These are phyloP conservation scores for Panus rudis DNA, from an alignment of 768 basidiomycete species.

Conservation along the genomic window DNA sequence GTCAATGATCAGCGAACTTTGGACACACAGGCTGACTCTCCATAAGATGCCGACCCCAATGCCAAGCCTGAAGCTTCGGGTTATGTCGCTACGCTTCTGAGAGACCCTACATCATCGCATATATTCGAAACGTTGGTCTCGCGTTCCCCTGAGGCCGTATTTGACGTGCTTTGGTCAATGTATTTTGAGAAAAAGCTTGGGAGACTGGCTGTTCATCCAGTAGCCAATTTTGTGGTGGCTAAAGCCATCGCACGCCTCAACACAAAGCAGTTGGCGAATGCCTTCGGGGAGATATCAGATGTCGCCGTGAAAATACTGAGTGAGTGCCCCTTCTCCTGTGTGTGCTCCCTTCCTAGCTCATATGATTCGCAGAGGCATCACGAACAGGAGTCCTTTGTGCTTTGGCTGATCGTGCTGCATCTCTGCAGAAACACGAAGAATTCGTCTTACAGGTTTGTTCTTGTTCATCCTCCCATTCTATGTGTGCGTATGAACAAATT, in stretches of 20 bases:
- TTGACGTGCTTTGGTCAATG: slow-evolving; percentile 62
- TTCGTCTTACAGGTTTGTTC: slow-evolving; percentile 50
- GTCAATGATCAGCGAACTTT: too few species aligned
- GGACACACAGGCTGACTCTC: too few species aligned
- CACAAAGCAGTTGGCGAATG: slow-evolving; percentile 44
- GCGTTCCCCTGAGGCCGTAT: slow-evolving; percentile 53
- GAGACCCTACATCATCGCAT: slow-evolving; percentile 85
- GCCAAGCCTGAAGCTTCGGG: slow-evolving; percentile 51
- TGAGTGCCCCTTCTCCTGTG: slow-evolving; percentile 32
- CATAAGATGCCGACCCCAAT: slow-evolving; percentile 33
- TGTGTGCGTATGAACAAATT: neutral
- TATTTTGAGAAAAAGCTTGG: slow-evolving; percentile 74
- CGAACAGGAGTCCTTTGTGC: slow-evolving; percentile 77
- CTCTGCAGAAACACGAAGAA: slow-evolving; percentile 38
- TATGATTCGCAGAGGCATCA: slow-evolving; percentile 42
- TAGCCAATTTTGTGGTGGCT: slow-evolving; percentile 91
- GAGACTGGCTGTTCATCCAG: slow-evolving; percentile 76
- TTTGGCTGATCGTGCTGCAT: slow-evolving; percentile 58
- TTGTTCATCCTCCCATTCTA: neutral
- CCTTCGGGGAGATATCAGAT: slow-evolving; percentile 53
- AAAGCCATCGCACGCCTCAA: slow-evolving; percentile 62
- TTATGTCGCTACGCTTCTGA: slow-evolving; percentile 74
- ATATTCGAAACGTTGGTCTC: slow-evolving; percentile 76
- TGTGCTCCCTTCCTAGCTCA: neutral
- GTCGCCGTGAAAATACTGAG: slow-evolving; percentile 59